Conservation (phyloP, 164 flowering plant genomes). For the Brasenia schreberi region DNA sequence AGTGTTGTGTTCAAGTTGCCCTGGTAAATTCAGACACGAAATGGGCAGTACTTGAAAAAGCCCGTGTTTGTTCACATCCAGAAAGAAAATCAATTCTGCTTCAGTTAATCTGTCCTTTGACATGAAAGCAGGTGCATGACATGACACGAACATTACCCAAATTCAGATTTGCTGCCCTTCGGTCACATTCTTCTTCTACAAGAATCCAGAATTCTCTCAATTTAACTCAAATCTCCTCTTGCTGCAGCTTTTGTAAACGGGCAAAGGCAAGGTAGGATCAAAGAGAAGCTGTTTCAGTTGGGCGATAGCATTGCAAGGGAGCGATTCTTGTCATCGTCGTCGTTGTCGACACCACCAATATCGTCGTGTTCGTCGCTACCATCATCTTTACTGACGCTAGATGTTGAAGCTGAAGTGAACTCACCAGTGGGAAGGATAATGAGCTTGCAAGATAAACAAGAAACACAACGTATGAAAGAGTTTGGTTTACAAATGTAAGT, state of each 20-base stretch:
- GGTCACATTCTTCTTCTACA: not conserved
- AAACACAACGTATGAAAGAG: conserved; percentile 57
- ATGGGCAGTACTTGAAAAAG: too few species aligned
- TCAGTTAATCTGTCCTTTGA: not conserved
- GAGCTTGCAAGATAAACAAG: conserved; percentile 16
- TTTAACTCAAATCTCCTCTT: not conserved
- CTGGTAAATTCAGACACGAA: too few species aligned
- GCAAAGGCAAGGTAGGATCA: conserved; percentile 69
- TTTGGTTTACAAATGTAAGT: conserved; percentile 66
- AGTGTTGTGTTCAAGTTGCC: too few species aligned
- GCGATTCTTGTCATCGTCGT: conserved; percentile 12
- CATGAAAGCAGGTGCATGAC: too few species aligned
- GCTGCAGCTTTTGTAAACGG: conserved; percentile 96
- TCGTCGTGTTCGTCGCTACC: not conserved
- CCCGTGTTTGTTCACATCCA: not conserved
- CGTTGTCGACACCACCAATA: not conserved
- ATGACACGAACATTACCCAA: too few species aligned
- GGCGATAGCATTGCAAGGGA: conserved; percentile 70
- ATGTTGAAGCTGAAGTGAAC: conserved; percentile 56
- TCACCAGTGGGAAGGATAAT: conserved; percentile 28
- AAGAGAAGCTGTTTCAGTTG: conserved; percentile 62
- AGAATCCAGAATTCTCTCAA: too few species aligned
- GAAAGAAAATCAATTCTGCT: not conserved
- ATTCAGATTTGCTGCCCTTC: not conserved
- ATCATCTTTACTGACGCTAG: conserved; percentile 23